Percentiles rank a stretch among this genome's conserved stretches.
Conservation (phyloP, 768 basidiomycete genomes). For the Psilocybe subaeruginosa region DNA sequence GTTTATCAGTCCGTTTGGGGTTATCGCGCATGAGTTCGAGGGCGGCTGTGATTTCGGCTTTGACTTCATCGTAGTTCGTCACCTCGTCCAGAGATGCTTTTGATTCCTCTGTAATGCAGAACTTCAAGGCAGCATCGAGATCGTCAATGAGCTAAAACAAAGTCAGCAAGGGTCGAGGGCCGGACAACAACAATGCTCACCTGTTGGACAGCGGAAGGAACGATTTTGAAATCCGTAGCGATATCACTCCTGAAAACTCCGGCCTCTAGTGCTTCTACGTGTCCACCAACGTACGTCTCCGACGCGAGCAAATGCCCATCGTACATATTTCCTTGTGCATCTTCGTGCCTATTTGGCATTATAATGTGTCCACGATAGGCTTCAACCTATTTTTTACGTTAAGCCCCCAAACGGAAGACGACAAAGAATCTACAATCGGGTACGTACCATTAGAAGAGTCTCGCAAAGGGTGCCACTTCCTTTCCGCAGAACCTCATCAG, state of each 20-base stretch:
- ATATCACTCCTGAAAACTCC: slow-evolving; percentile 99
- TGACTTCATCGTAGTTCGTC: slow-evolving; percentile 96
- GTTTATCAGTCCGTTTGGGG: slow-evolving; percentile 86
- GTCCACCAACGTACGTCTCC: slow-evolving; percentile 98
- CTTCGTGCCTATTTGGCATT: slow-evolving; percentile 98
- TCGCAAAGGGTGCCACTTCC: slow-evolving; percentile 97
- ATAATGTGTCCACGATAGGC: slow-evolving; percentile 91
- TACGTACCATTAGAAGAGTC: slow-evolving; percentile 91
- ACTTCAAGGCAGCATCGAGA: slow-evolving; percentile 88
- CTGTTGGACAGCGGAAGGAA: slow-evolving; percentile 83
- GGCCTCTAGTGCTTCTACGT: slow-evolving; percentile 97
- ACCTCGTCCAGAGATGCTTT: slow-evolving; percentile 78
- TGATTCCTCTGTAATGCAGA: slow-evolving; percentile 87
- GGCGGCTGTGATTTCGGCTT: slow-evolving; percentile 70
- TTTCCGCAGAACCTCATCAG: slow-evolving; percentile 95
- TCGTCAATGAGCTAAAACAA: slow-evolving; percentile 81
- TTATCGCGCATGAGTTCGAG: slow-evolving; percentile 92
- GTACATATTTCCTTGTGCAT: slow-evolving; percentile 87
- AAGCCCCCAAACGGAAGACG: not conserved
- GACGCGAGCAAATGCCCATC: slow-evolving; percentile 96
- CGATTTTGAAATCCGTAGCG: slow-evolving; percentile 91
- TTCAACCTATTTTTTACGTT: slow-evolving; percentile 72
- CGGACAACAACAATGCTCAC: slow-evolving; percentile 36
- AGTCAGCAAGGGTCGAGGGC: slow-evolving; percentile 4
- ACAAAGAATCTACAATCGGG: not conserved